Evolutionary conservation across 768 basidiomycete genomes (phyloP).

Genomic region (Tulasnella sp.): DNA sequence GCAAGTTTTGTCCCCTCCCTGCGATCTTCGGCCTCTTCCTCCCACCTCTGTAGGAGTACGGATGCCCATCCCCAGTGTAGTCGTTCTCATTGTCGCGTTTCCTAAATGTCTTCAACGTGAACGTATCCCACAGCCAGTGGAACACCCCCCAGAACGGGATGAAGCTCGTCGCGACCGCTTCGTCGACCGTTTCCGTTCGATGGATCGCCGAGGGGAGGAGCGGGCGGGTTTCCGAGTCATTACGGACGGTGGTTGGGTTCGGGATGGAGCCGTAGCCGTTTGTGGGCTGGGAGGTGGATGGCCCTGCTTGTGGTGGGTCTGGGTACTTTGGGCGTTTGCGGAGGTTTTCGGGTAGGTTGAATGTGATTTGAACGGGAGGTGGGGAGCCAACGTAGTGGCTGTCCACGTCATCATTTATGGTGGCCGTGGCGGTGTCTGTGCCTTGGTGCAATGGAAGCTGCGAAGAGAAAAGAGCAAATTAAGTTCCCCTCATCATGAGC

Average conservation of each 20-base stretch:
- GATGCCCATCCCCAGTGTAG: neutral
- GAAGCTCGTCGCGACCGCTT: neutral
- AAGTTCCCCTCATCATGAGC: neutral
- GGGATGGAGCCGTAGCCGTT: neutral
- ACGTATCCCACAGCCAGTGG: constrained; percentile 1
- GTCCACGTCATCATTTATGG: neutral
- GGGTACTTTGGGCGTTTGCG: constrained; percentile 3
- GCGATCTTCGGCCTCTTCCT: constrained; percentile 3
- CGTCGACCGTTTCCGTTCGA: neutral
- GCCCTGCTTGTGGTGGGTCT: neutral
- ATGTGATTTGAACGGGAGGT: neutral
- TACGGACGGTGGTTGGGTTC: neutral
- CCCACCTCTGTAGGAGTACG: neutral
- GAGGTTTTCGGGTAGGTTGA: neutral
- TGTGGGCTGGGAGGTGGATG: neutral
- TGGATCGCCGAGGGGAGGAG: neutral
- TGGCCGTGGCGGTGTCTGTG: neutral
- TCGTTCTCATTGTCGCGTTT: neutral
- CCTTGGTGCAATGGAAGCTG: neutral
- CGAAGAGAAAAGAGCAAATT: neutral
- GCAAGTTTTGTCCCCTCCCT: constrained; percentile 1
- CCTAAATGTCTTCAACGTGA: constrained; percentile 4
- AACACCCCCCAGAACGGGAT: constrained; percentile 8
- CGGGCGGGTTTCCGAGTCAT: neutral
- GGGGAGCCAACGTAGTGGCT: neutral